A percentile compares a stretch with the other conserved stretches of the same genome.
These are phyloP conservation scores for Brassica juncea DNA, from an alignment of 345 rosid genomes.

Conservation along the genomic window DNA sequence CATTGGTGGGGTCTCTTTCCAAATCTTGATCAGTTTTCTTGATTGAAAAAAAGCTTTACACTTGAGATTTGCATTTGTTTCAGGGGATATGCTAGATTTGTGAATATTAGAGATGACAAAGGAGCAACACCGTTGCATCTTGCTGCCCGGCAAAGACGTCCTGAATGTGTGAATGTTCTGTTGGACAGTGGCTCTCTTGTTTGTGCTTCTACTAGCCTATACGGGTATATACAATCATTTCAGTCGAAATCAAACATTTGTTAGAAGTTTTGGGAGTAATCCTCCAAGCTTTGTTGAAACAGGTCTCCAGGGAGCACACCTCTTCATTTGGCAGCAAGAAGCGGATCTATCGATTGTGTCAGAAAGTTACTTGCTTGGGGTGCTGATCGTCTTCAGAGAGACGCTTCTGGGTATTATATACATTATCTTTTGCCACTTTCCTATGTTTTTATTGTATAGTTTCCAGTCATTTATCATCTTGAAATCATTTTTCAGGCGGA, in stretches of 20 bases:
- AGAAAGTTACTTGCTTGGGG: conserved; percentile 95
- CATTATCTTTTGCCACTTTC: neutral
- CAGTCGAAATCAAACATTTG: neutral
- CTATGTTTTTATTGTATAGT: neutral
- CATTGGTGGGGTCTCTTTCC: conserved; percentile 56
- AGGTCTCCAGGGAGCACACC: conserved; percentile 93
- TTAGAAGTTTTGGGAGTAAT: conserved; percentile 1
- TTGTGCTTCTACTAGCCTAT: conserved; percentile 91
- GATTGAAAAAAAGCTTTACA: too few species aligned
- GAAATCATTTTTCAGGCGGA: conserved; percentile 58
- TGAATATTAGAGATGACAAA: conserved; percentile 82
- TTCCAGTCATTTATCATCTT: neutral
- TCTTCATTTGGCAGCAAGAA: conserved; percentile 98
- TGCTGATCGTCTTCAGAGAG: conserved; percentile 95
- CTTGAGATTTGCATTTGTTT: too few species aligned
- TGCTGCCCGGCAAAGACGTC: conserved; percentile 86
- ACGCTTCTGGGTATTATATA: conserved; percentile 69
- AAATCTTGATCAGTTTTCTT: neutral
- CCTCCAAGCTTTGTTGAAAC: conserved; percentile 36
- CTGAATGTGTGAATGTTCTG: conserved; percentile 83
- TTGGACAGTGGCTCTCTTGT: conserved; percentile 89
- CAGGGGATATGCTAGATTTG: conserved; percentile 95
- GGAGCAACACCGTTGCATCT: conserved; percentile 98
- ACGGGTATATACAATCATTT: conserved; percentile 56
- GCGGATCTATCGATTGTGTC: conserved; percentile 93